A percentile compares a stretch with the other conserved stretches of the same genome.
Conservation (phyloP, 306 rosid genomes). For the Corylus heterophylla region DNA sequence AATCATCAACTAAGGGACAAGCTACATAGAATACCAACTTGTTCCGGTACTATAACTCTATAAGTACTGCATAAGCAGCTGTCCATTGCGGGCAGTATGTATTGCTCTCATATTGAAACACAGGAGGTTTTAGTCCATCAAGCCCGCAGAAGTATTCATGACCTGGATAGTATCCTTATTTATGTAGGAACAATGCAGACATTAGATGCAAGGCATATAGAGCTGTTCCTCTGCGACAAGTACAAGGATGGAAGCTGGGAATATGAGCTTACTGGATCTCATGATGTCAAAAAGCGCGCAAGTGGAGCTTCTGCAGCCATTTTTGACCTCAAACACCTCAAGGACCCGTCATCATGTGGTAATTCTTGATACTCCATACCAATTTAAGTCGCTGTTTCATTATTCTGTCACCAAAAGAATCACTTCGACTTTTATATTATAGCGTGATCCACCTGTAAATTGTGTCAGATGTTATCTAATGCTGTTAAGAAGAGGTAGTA, state of each 20-base stretch:
- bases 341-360: constrained; percentile 68
- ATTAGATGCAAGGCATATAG: constrained; percentile 88
- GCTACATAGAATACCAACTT: not conserved
- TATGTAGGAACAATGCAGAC: constrained; percentile 96
- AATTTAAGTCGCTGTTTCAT: not conserved
- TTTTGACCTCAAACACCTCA: constrained; percentile 68
- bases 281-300: constrained; percentile 68
- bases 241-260: constrained; percentile 85
- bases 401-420: too few relatives aligned
- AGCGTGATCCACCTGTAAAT: not conserved
- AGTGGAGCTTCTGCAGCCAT: constrained; percentile 90
- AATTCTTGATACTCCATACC: constrained; percentile 21
- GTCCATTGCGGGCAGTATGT: not conserved
- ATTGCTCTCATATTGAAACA: not conserved
- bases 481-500: not conserved
- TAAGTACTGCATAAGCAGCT: not conserved
- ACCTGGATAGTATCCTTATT: constrained; percentile 4
- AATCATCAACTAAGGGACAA: not conserved
- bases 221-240: constrained; percentile 71
- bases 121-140: not conserved
- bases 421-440: not conserved
- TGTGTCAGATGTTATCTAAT: not conserved
- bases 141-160: not conserved
- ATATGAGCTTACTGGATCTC: constrained; percentile 78
- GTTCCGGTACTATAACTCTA: not conserved